phyloP scores from a whole-genome alignment of 164 flowering plant genomes.

The Annona squamosa region DNA sequence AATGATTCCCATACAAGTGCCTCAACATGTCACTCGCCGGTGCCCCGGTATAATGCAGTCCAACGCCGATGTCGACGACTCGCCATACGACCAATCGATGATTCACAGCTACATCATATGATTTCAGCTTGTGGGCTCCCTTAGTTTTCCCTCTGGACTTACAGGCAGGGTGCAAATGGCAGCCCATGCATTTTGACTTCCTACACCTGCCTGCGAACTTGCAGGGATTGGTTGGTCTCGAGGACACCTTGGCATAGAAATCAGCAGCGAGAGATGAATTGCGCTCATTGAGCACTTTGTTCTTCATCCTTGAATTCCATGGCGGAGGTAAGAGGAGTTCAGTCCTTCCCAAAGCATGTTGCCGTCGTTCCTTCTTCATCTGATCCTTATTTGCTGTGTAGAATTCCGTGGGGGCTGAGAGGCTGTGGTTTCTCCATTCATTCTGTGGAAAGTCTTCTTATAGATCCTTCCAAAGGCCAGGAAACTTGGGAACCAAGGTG shows the following conservation, averaged over 20 bases:
- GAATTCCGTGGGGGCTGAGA: not conserved
- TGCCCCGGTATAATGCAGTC: slow-evolving; percentile 21
- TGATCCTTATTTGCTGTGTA: not conserved
- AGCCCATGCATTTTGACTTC: slow-evolving; percentile 28
- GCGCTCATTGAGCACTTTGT: not conserved
- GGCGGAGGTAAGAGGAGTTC: not conserved
- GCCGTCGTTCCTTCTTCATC: slow-evolving; percentile 78
- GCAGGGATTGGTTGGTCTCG: slow-evolving; percentile 78
- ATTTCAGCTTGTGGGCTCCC: slow-evolving; percentile 38
- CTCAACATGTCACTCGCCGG: slow-evolving; percentile 37
- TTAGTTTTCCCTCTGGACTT: slow-evolving; percentile 56
- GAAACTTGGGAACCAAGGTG: slow-evolving; percentile 6
- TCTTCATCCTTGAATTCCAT: not conserved
- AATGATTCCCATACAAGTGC: slow-evolving; percentile 14
- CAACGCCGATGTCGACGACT: not conserved
- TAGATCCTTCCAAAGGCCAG: not conserved
- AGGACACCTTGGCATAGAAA: slow-evolving; percentile 24
- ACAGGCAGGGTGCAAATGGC: slow-evolving; percentile 39
- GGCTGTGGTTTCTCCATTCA: not conserved
- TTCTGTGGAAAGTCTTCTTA: not conserved
- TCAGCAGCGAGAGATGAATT: not conserved
- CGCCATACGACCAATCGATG: slow-evolving; percentile 9
- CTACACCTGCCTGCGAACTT: slow-evolving; percentile 69
- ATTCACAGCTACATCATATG: slow-evolving; percentile 20
- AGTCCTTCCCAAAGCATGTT: slow-evolving; percentile 51